Evolutionary conservation across 768 basidiomycete genomes (phyloP), one percentile per base, ranked within the genome.

Genomic region (Dictyophora rubrovolvata): DNA sequence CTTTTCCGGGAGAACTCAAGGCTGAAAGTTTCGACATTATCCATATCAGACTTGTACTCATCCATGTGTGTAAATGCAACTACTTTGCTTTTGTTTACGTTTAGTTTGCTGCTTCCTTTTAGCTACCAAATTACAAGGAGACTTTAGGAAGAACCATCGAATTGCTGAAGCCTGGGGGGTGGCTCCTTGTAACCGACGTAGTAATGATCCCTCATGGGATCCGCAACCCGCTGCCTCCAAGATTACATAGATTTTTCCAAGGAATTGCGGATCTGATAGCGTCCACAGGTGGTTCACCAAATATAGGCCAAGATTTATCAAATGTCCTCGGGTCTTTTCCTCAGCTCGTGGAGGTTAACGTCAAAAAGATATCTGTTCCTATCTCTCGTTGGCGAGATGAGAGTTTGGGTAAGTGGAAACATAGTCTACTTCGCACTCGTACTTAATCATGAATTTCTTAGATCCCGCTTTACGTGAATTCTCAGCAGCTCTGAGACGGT

Each of bases 181-280:
- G 65, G 63, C 61, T 69, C 18, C 60, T 69, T 35, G 23, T 69
- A 54, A 67, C 67, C 17, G 68, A 69, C 16, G 56, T 59, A 20
- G 57, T 48, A 10, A 48, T 21, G 14, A 23, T 28, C 7, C 22
- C 49, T 21, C n/a, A 1, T 17, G 55, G 35, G 5, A 23, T 42
- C 11, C 42, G 42, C 42, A 42, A 42, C n/a, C 4, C 42, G n/a
- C n/a, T 42, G n/a, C 42, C 42, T 14, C 10, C 42, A 14, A 4
- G n/a, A 2, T 42, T 42, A n/a, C 42, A n/a, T 14, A 12, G 42
- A 12, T 42, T 14, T 42, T 42, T 42, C n/a, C 12, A 42, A 42
- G 42, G 42, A 42, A 42, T 2, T 3, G 42, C 42, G 14, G n/a
- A 42, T n/a, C 4, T 42, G 42, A 42, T 42, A 42, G 42, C 42